Evolutionary conservation across 257 asterid genomes (phyloP), one percentile per base, ranked within the genome.

Genomic region (Solanum okadae): DNA sequence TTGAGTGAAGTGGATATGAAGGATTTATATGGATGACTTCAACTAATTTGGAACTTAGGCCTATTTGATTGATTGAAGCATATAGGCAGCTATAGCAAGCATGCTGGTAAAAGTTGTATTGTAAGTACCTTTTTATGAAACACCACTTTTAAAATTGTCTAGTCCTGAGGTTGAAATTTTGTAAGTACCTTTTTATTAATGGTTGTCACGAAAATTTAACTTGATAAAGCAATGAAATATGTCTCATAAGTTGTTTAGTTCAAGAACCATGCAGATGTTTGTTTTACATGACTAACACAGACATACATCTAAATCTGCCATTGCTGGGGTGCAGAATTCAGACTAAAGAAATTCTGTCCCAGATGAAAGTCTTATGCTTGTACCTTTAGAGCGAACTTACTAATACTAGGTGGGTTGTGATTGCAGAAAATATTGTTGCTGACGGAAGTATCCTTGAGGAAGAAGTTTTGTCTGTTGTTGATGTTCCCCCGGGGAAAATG

Each of bases 401-500:
- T 82, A 31, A 82, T 49, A 82, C 18, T 82, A 61, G 89, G 88
- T 88, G 81, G 88, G 90, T 88, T 72, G 83, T 88, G 87, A 76
- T 89, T 91, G 90, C 96, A 96, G 99, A 93, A 31, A 84, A 92
- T 86, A 87, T 95, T 90, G 78, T 76, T 86, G 91, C 91, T 82
- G 94, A 89, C 25, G 90, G 90, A 85, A 83, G 91, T 89, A 87
- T 93, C 90, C 96, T 92, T 14, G 99, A 97, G 92, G 94, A 95
- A 91, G 99, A 97, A 93, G 87, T 91, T 86, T 91, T 97, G 65
- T 93, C 97, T 73, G 98, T 94, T 89, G 94, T 96, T 87, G 98
- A 95, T 92, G 98, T 97, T 38, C 98, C 98, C 35, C 92, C 70
- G 0, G 99, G 99, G 83, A 94, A 95, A 92, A 97, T 96, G 98